Percentiles rank a stretch among this genome's conserved stretches.
These are phyloP conservation scores for Pholiota microspora DNA, from an alignment of 768 basidiomycete species.

Conservation along the genomic window DNA sequence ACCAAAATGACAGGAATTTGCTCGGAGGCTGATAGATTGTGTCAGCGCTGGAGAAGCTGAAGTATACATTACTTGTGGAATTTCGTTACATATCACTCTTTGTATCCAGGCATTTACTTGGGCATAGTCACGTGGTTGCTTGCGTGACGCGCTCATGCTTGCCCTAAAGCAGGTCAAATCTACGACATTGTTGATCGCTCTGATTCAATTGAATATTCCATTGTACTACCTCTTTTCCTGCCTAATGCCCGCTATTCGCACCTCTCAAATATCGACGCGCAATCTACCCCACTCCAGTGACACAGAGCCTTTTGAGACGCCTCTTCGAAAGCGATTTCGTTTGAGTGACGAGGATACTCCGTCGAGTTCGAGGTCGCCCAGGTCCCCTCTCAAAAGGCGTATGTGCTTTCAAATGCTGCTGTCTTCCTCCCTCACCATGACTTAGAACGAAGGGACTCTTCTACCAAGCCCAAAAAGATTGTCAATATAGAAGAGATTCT, in stretches of 20 bases:
- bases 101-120: too few species aligned
- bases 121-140: slow-evolving; percentile 9
- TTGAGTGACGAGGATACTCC: slow-evolving; percentile 19
- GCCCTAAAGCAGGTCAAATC: slow-evolving; percentile 22
- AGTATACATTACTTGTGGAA: too few species aligned
- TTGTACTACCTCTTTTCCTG: slow-evolving; percentile 10
- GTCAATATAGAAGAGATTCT: slow-evolving; percentile 23
- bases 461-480: slow-evolving; percentile 15
- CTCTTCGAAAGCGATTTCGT: slow-evolving; percentile 24
- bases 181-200: slow-evolving; percentile 7
- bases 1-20: too few species aligned
- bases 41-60: too few species aligned
- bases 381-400: slow-evolving; percentile 28
- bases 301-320: slow-evolving; percentile 26
- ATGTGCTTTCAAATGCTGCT: slow-evolving; percentile 5
- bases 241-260: slow-evolving; percentile 21
- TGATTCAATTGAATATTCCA: slow-evolving; percentile 1
- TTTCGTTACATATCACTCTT: too few species aligned
- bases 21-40: too few species aligned
- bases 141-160: slow-evolving; percentile 22
- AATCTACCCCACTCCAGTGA: slow-evolving; percentile 29
- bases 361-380: slow-evolving; percentile 11
- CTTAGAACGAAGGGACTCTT: slow-evolving; percentile 16
- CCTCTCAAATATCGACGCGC: slow-evolving; percentile 16
- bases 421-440: not conserved